A percentile compares a stretch with the other conserved stretches of the same genome.
These are phyloP conservation scores for Protea cynaroides DNA, from an alignment of 164 flowering plant genomes.

Conservation along the genomic window DNA sequence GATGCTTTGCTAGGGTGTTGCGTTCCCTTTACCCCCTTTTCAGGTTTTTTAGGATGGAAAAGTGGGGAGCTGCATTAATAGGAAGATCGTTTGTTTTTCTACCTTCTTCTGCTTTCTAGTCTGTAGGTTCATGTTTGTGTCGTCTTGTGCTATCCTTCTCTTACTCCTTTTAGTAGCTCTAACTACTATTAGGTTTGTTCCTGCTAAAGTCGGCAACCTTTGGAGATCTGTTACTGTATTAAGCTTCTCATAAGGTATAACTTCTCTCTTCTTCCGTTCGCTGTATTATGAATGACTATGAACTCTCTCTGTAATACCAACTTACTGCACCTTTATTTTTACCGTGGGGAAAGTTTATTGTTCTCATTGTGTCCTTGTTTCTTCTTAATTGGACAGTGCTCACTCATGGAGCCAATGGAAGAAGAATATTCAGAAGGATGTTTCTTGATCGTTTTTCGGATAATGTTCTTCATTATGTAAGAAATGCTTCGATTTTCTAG, in stretches of 20 bases:
- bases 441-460: not conserved
- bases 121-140: constrained; percentile 8
- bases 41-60: constrained; percentile 39
- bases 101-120: constrained; percentile 15
- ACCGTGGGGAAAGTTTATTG: not conserved
- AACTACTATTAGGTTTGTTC: not conserved
- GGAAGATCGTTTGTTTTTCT: constrained; percentile 6
- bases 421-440: constrained; percentile 13
- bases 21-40: constrained; percentile 28
- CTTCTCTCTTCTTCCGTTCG: no score
- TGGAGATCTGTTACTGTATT: constrained; percentile 24
- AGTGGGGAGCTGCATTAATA: constrained; percentile 31
- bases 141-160: constrained; percentile 10
- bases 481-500: not conserved
- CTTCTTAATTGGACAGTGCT: constrained; percentile 6
- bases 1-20: constrained; percentile 15
- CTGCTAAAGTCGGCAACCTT: constrained; percentile 2
- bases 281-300: no score
- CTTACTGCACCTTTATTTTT: not conserved
- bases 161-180: not conserved
- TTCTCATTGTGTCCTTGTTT: not conserved
- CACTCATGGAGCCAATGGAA: constrained; percentile 9
- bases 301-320: not conserved
- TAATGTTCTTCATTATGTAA: not conserved
- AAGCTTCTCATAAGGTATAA: constrained; percentile 25